Evolutionary conservation across 345 rosid genomes (phyloP).

Genomic region (Eucalyptus guilfoylei): DNA sequence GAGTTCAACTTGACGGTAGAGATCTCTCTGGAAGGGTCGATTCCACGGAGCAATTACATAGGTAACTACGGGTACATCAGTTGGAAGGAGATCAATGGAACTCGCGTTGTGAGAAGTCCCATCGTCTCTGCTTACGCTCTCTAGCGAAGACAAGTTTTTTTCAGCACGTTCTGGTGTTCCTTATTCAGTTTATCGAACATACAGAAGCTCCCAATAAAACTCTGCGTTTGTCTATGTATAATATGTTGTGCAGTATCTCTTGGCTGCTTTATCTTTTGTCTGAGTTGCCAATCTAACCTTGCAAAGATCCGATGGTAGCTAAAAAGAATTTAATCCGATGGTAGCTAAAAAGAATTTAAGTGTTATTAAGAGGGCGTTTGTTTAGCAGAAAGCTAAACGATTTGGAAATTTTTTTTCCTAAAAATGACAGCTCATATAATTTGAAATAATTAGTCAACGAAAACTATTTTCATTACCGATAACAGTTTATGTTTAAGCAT

Average conservation of each 20-base stretch:
- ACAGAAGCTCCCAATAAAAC: not conserved
- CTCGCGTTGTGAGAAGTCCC: slow-evolving; percentile 24
- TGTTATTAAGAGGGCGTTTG: no score
- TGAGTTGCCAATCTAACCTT: no score
- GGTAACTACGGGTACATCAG: slow-evolving; percentile 33
- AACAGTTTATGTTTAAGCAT: no score
- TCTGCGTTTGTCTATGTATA: not conserved
- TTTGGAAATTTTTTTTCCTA: no score
- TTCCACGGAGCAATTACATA: slow-evolving; percentile 13
- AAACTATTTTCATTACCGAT: no score
- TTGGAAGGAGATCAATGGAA: slow-evolving; percentile 32
- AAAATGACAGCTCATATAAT: no score
- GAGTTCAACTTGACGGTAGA: slow-evolving; percentile 26
- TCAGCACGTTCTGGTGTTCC: not conserved
- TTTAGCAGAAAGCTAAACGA: no score
- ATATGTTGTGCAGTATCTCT: not conserved
- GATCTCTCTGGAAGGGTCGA: not conserved
- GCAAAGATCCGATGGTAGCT: no score
- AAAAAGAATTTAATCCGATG: no score
- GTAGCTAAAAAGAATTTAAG: no score
- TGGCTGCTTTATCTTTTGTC: no score
- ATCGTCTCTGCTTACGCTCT: slow-evolving; percentile 33
- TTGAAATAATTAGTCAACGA: no score
- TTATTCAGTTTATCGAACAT: not conserved
- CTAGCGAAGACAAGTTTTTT: not conserved